These are phyloP conservation scores for Eutrema yunnanense DNA, from an alignment of 345 rosid species.

Conservation along the genomic window DNA sequence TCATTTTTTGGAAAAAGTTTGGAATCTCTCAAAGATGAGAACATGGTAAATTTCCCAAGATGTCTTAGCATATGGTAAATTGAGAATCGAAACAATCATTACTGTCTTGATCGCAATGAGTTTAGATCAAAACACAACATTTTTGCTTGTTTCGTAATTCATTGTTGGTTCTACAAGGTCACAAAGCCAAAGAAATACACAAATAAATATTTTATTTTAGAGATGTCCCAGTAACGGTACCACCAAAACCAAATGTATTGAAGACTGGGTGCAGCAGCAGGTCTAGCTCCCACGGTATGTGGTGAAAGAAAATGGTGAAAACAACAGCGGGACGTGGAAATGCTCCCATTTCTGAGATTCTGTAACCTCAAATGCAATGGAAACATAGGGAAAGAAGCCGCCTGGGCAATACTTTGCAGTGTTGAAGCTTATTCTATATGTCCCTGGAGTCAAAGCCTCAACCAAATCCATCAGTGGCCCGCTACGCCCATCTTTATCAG, in stretches of 20 bases:
- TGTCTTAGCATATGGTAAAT: background rate
- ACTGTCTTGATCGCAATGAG: background rate
- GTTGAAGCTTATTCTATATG: constrained; percentile 80
- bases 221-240: background rate
- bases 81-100: background rate
- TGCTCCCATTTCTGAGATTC: constrained; percentile 73
- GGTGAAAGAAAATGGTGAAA: constrained; percentile 81
- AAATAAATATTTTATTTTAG: background rate
- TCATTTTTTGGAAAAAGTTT: background rate
- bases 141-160: background rate
- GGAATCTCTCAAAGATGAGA: too few species aligned
- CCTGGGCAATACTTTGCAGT: constrained; percentile 62
- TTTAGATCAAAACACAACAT: background rate
- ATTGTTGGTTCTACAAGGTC: background rate
- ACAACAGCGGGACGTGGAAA: constrained; percentile 86
- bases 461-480: constrained; percentile 66
- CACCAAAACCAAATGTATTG: constrained; percentile 1
- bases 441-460: constrained; percentile 64
- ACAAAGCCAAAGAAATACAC: constrained; percentile 2
- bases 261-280: background rate
- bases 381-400: constrained; percentile 82
- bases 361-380: constrained; percentile 59
- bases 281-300: constrained; percentile 84
- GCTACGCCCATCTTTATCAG: constrained; percentile 79
- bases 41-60: background rate